Evolutionary conservation across 2,329 filamentous ascomycete genomes (phyloP).

Genomic region (Colletotrichum graminicola): DNA sequence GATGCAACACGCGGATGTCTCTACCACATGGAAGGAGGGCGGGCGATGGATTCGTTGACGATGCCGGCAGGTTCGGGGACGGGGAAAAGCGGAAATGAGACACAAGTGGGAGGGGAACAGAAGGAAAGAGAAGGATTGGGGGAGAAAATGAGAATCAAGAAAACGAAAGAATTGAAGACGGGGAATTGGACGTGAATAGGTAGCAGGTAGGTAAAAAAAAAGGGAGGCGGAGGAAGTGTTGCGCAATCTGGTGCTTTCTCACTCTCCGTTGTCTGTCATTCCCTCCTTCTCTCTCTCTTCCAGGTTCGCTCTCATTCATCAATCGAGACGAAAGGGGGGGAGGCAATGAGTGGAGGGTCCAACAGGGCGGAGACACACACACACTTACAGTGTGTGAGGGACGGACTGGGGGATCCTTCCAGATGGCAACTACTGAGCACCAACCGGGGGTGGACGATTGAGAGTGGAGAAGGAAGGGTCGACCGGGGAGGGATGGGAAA

Average conservation of each 20-base stretch:
- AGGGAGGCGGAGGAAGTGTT: conserved; percentile 25
- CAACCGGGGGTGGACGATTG: conserved; percentile 16
- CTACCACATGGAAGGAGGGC: conserved; percentile 16
- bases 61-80: neutral
- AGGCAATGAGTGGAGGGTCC: conserved; percentile 31
- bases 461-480: conserved; percentile 7
- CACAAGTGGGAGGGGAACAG: neutral
- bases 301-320: conserved; percentile 3
- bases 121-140: neutral
- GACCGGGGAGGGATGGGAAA: neutral
- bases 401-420: neutral
- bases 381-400: conserved; percentile 1
- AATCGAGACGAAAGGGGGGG: conserved; percentile 27
- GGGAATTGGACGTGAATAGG: conserved; percentile 22
- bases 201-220: conserved; percentile 14
- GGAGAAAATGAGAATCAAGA: neutral
- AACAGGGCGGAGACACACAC: conserved; percentile 3
- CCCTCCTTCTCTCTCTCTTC: conserved; percentile 3
- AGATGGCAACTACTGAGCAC: neutral
- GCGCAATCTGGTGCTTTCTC: conserved; percentile 10
- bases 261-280: neutral
- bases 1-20: neutral
- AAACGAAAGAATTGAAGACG: conserved; percentile 14
- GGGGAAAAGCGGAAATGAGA: conserved; percentile 14
- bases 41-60: conserved; percentile 27